Base-by-base conservation (phyloP, 495 filamentous ascomycete species). In the Daldinia decipiens region DNA sequence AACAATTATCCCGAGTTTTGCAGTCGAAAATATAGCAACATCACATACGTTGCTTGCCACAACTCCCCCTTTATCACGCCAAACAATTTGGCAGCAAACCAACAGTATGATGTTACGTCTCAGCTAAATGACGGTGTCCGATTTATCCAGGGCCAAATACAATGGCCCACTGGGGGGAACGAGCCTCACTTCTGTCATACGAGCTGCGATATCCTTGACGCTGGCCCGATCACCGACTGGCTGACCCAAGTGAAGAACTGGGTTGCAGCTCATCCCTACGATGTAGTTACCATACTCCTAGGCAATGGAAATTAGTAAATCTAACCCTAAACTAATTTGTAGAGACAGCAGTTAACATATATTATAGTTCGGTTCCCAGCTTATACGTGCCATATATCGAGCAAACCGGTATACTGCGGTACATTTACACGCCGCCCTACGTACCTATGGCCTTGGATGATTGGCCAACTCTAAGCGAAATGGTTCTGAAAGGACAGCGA, bases 1-100 rank as follows among this genome's bases (percentile, higher is more conserved):
- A 98, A 98, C 78, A 86, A 87, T 77, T 92, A 95, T 72, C 80
- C 88, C n/a, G 92, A 96, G 75, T 89, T 97, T 74, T 98, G 95
- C 80, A 77, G 75, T 7, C 86, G 93, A 52, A 88, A 87, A 62
- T 98, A 95, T 76, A 91, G 91, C 81, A 95, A 97, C 78, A 92
- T 98, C 77, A 95, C 94, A 60, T 84, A 92, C 75, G 88, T 98
- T 3, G 92, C 90, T 21, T 90, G 92, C 13, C 85, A 98, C 81
- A 97, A 97, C 81, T 94, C 90, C 34, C 92, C 93, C 19, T 98
- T 98, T 76, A 87, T 88, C 24, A 81, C 83, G 50, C 73, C 83
- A 73, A 87, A 91, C 74, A 91, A 92, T 77, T 86, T 88, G 2
- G 93, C 90, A 1, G 85, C 91, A 60, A 98, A 97, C 77, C 95